phyloP scores from a whole-genome alignment of 1,284 basidiomycete species.

The Lentinula novae-zelandiae region DNA sequence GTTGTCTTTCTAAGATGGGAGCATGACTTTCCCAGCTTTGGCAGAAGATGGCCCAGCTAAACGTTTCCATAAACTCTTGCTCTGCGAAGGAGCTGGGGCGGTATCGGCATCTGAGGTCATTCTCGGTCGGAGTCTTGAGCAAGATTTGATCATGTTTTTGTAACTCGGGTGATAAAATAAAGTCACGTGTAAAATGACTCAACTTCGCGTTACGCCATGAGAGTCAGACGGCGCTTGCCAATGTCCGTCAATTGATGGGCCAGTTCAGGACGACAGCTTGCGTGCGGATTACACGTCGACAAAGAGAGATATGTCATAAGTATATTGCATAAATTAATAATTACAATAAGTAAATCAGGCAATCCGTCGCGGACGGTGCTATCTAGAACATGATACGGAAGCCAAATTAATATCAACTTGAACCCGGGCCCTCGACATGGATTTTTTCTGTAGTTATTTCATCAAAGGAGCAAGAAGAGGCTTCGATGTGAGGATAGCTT shows the following conservation, averaged over 20 bases:
- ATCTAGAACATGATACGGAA: background rate
- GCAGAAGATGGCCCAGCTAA: constrained; percentile 65
- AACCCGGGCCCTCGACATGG: background rate
- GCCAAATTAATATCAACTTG: background rate
- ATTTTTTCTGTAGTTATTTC: background rate
- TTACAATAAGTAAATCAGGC: background rate
- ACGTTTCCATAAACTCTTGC: constrained; percentile 65
- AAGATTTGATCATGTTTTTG: too few relatives aligned
- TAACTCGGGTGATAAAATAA: too few relatives aligned
- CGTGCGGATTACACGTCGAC: background rate
- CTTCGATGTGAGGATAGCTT: background rate
- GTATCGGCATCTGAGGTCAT: background rate
- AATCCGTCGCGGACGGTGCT: background rate
- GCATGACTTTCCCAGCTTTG: constrained; percentile 13
- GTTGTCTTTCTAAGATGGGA: background rate
- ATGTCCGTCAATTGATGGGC: too few relatives aligned
- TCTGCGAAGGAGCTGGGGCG: constrained; percentile 42
- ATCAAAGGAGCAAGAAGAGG: constrained; percentile 1
- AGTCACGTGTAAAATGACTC: background rate
- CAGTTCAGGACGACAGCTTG: too few relatives aligned
- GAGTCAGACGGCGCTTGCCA: too few relatives aligned
- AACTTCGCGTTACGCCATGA: too few relatives aligned
- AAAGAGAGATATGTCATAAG: background rate
- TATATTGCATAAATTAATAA: background rate
- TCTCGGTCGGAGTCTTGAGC: too few relatives aligned